These are phyloP conservation scores for Euphorbia tirucalli DNA, from an alignment of 345 rosid species.

Conservation along the genomic window DNA sequence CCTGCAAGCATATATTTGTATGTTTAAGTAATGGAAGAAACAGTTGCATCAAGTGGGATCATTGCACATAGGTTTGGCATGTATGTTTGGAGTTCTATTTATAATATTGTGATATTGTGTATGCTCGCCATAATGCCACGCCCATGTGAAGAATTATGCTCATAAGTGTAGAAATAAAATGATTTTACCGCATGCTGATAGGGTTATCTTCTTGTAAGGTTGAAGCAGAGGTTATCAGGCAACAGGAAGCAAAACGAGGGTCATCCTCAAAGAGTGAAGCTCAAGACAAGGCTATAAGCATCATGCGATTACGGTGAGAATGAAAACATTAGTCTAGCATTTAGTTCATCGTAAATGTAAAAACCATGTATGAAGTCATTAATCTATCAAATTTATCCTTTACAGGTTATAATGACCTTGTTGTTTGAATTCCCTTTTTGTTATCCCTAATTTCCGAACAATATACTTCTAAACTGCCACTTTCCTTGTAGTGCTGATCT, in stretches of 20 bases:
- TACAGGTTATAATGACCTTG: background rate
- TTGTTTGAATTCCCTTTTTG: constrained; percentile 6
- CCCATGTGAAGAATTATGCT: constrained; percentile 13
- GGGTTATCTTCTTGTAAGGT: constrained; percentile 52
- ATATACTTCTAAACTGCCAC: constrained; percentile 13
- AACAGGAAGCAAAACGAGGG: constrained; percentile 68
- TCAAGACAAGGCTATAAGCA: constrained; percentile 80
- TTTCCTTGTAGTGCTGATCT: constrained; percentile 65
- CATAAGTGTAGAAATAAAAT: constrained; percentile 1
- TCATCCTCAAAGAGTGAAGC: constrained; percentile 90
- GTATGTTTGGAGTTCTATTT: background rate
- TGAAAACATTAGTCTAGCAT: background rate
- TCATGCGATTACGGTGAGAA: constrained; percentile 70
- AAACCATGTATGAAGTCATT: background rate
- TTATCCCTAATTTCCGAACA: background rate
- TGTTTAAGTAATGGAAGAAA: background rate
- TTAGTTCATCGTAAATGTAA: background rate
- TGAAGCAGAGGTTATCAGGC: constrained; percentile 68
- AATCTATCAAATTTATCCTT: background rate
- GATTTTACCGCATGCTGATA: constrained; percentile 14
- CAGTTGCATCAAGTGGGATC: background rate
- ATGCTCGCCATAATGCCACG: constrained; percentile 1
- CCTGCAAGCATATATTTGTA: background rate
- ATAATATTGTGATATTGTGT: background rate
- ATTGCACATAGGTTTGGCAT: background rate